Conservation (phyloP, 2,329 filamentous ascomycete genomes). For the Diaporthe ampelina region DNA sequence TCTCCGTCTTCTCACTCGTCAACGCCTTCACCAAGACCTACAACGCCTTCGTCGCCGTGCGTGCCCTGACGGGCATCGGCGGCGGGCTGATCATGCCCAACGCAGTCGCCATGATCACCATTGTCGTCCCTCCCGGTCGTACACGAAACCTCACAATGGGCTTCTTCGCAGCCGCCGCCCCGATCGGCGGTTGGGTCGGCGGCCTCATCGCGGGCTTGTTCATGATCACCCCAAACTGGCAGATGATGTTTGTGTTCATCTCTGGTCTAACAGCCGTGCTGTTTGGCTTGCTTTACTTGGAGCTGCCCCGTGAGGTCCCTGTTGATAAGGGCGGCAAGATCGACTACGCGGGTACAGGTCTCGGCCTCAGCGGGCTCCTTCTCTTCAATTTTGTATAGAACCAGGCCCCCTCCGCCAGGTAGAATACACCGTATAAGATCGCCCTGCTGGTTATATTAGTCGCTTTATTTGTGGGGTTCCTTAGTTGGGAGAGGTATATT, state of each 20-base stretch:
- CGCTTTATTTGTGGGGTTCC: slow-evolving; percentile 47
- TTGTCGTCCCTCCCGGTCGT: slow-evolving; percentile 61
- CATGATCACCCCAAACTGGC: slow-evolving; percentile 52
- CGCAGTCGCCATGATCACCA: slow-evolving; percentile 63
- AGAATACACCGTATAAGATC: slow-evolving; percentile 58
- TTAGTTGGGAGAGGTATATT: slow-evolving; percentile 58
- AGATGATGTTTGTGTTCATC: slow-evolving; percentile 58
- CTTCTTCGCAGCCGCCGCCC: slow-evolving; percentile 62
- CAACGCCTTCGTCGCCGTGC: slow-evolving; percentile 57
- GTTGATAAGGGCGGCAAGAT: slow-evolving; percentile 54
- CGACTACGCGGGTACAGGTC: slow-evolving; percentile 56
- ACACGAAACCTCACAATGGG: slow-evolving; percentile 60
- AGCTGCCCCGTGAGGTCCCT: slow-evolving; percentile 47
- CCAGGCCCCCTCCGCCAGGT: slow-evolving; percentile 61
- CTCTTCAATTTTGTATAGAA: slow-evolving; percentile 67
- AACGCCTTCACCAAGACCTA: slow-evolving; percentile 60
- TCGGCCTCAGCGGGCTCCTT: slow-evolving; percentile 57
- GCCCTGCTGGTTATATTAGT: slow-evolving; percentile 54
- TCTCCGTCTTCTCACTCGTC: slow-evolving; percentile 58
- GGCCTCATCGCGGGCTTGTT: slow-evolving; percentile 57
- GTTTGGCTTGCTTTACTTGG: slow-evolving; percentile 41
- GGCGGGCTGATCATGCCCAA: slow-evolving; percentile 67
- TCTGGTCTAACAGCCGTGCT: slow-evolving; percentile 44
- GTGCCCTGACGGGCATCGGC: slow-evolving; percentile 64
- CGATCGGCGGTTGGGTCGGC: slow-evolving; percentile 60